A percentile compares a stretch with the other conserved stretches of the same genome.
Conservation (phyloP, 768 basidiomycete species). For the Termitomyces sp. region DNA sequence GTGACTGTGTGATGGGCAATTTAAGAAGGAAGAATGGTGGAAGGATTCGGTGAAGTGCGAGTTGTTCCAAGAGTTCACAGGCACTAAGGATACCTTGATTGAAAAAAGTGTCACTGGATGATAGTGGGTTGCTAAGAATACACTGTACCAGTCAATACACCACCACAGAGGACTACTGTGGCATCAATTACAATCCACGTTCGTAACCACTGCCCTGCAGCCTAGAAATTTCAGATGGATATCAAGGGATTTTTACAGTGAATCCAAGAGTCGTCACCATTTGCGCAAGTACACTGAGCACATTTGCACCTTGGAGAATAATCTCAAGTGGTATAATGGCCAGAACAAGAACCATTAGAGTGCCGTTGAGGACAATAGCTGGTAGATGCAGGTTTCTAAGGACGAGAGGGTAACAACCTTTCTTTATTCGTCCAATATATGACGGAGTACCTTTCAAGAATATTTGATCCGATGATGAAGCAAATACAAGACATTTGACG, state of each 20-base stretch:
- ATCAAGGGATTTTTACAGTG: too few species aligned
- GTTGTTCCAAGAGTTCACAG: slow-evolving; percentile 53
- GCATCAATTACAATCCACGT: slow-evolving; percentile 32
- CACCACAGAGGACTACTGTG: slow-evolving; percentile 65
- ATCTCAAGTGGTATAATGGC: slow-evolving; percentile 52
- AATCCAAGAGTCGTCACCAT: slow-evolving; percentile 25
- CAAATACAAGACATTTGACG: slow-evolving; percentile 5
- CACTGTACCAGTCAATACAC: slow-evolving; percentile 56
- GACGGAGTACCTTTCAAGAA: slow-evolving; percentile 49
- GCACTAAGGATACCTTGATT: slow-evolving; percentile 54
- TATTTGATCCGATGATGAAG: too few species aligned
- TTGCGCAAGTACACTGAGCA: slow-evolving; percentile 60
- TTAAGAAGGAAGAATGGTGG: slow-evolving; percentile 45
- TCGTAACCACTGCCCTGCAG: slow-evolving; percentile 62
- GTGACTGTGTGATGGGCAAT: slow-evolving; percentile 47
- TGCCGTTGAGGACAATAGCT: slow-evolving; percentile 50
- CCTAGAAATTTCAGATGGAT: slow-evolving; percentile 25
- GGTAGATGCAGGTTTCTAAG: slow-evolving; percentile 63
- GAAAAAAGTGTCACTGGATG: background rate
- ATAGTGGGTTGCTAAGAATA: background rate
- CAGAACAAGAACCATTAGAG: slow-evolving; percentile 55
- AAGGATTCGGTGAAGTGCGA: slow-evolving; percentile 55
- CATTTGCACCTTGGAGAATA: slow-evolving; percentile 50
- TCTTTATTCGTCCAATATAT: slow-evolving; percentile 59
- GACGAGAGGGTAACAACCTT: slow-evolving; percentile 51